These are phyloP conservation scores for Cladosporium sp. DNA, from an alignment of 2,329 filamentous ascomycete genomes.

Conservation along the genomic window DNA sequence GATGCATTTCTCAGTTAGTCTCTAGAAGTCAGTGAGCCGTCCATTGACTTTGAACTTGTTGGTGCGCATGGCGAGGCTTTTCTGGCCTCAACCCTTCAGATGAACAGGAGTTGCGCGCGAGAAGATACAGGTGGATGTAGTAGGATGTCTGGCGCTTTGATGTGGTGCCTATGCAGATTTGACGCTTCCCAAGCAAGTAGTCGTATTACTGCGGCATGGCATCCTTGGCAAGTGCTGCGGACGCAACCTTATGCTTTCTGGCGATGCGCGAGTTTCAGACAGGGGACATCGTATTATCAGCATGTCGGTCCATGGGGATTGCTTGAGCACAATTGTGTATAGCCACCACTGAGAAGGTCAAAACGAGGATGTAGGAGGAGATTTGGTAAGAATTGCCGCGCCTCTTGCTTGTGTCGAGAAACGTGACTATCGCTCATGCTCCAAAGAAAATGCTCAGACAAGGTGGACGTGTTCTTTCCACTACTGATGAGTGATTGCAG, in stretches of 20 bases:
- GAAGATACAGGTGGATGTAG: neutral
- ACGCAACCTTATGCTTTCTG: neutral
- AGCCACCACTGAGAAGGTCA: neutral
- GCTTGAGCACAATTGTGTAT: neutral
- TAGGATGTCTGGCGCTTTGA: neutral
- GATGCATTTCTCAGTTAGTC: neutral
- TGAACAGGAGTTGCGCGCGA: too few species aligned
- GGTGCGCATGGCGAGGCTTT: neutral
- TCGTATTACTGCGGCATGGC: conserved; percentile 3
- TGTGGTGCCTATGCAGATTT: neutral
- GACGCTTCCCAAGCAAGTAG: neutral
- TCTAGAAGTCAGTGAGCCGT: neutral
- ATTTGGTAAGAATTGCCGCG: neutral
- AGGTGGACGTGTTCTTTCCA: neutral
- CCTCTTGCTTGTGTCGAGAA: neutral
- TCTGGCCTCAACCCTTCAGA: too few species aligned
- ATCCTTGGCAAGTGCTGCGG: conserved; percentile 4
- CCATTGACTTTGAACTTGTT: neutral
- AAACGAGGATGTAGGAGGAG: neutral
- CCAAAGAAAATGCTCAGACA: neutral
- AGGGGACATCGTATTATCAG: neutral
- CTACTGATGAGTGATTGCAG: neutral
- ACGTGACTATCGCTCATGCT: neutral
- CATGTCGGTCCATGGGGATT: neutral
- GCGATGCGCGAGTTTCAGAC: neutral